phyloP scores from a whole-genome alignment of 495 filamentous ascomycete genomes.

The Letharia columbiana region DNA sequence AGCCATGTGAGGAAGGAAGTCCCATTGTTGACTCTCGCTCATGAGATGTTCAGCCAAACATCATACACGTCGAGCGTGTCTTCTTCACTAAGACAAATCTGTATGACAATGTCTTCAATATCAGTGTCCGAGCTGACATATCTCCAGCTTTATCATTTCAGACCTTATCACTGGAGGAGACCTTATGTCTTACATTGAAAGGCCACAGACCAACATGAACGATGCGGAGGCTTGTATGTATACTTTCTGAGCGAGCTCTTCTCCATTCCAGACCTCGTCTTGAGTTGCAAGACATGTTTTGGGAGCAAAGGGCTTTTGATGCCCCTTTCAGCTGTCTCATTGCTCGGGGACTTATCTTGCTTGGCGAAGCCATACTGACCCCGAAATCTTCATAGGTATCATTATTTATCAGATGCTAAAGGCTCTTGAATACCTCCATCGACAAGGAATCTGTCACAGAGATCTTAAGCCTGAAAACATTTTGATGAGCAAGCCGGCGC shows the following conservation, averaged over 20 bases:
- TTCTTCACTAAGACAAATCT: constrained; percentile 42
- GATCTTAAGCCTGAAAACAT: constrained; percentile 69
- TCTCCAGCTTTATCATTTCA: constrained; percentile 52
- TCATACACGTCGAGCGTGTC: constrained; percentile 47
- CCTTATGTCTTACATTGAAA: constrained; percentile 52
- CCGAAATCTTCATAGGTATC: constrained; percentile 18
- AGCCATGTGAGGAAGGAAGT: constrained; percentile 45
- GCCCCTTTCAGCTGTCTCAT: background rate
- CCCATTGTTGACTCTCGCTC: constrained; percentile 21
- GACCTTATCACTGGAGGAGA: constrained; percentile 59
- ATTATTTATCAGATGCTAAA: constrained; percentile 52
- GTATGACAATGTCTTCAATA: constrained; percentile 32
- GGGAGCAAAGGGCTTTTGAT: background rate
- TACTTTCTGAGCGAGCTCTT: background rate
- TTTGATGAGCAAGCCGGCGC: constrained; percentile 45
- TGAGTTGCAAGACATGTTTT: background rate
- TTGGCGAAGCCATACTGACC: background rate
- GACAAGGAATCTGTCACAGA: constrained; percentile 49
- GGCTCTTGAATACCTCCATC: constrained; percentile 53
- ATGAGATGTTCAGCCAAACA: constrained; percentile 46
- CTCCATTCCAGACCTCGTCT: too few species aligned
- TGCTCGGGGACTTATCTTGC: background rate
- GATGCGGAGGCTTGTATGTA: constrained; percentile 42
- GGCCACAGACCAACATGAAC: constrained; percentile 34
- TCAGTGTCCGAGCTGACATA: background rate